Conservation (phyloP, 306 rosid genomes). For the Fragaria iinumae region DNA sequence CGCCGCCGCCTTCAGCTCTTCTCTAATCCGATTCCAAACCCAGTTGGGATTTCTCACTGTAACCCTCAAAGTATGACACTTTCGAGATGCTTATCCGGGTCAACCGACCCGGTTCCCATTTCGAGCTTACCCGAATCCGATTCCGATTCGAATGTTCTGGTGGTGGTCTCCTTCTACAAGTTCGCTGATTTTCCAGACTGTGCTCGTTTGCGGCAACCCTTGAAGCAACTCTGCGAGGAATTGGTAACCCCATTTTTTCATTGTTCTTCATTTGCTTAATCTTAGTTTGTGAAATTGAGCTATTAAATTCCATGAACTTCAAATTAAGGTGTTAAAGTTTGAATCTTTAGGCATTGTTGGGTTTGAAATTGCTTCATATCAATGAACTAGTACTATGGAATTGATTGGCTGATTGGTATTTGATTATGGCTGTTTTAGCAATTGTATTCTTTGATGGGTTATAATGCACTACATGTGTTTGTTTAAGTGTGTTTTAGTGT, state of each 20-base stretch:
- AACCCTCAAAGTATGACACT: conserved; percentile 50
- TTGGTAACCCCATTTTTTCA: conserved; percentile 46
- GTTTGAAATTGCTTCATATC: background rate
- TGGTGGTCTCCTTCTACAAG: conserved; percentile 90
- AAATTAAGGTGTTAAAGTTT: background rate
- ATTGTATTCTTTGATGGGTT: background rate
- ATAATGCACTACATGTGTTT: background rate
- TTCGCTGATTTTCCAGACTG: conserved; percentile 78
- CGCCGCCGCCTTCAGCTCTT: background rate
- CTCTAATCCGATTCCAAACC: background rate
- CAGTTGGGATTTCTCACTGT: conserved; percentile 14
- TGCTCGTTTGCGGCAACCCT: conserved; percentile 63
- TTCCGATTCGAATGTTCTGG: conserved; percentile 35
- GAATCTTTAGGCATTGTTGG: conserved; percentile 2
- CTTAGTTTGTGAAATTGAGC: no score
- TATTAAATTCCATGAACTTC: background rate
- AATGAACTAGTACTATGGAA: background rate
- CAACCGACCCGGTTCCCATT: conserved; percentile 25
- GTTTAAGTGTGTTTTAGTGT: background rate
- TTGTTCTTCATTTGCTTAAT: background rate
- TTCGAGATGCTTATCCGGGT: conserved; percentile 41
- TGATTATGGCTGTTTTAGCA: no score
- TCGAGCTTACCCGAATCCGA: conserved; percentile 23
- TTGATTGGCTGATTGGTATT: background rate
- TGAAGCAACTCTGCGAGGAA: conserved; percentile 78